Percentiles rank a stretch among this genome's conserved stretches.
Evolutionary conservation across 495 filamentous ascomycete species (phyloP).

Genomic region (Penicillium pulvis): DNA sequence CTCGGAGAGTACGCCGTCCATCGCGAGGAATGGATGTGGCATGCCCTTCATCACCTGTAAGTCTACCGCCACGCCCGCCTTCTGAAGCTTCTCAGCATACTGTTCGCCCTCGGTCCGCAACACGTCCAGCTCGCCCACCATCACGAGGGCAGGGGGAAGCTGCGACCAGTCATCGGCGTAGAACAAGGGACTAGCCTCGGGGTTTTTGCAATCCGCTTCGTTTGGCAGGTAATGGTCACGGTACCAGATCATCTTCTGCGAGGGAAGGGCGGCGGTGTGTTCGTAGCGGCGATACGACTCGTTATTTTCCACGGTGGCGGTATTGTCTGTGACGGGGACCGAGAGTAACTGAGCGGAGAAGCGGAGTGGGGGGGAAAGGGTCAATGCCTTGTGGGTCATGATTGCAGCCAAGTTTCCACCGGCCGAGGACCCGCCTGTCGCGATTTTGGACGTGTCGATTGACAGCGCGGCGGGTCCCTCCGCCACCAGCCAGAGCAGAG

Average conservation of each 20-base stretch:
- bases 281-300: constrained; percentile 52
- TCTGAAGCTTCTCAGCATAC: constrained; percentile 48
- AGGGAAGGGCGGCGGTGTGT: constrained; percentile 51
- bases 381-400: constrained; percentile 56
- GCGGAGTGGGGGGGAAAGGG: constrained; percentile 41
- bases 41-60: constrained; percentile 60
- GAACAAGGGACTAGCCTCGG: constrained; percentile 57
- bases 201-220: constrained; percentile 42
- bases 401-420: constrained; percentile 57
- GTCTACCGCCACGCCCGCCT: constrained; percentile 56
- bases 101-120: constrained; percentile 54
- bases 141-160: constrained; percentile 52
- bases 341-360: constrained; percentile 56
- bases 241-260: constrained; percentile 62
- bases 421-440: constrained; percentile 58
- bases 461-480: constrained; percentile 40
- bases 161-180: constrained; percentile 50
- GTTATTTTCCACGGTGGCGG: constrained; percentile 46
- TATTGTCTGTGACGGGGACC: constrained; percentile 62
- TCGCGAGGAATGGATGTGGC: constrained; percentile 64
- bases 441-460: constrained; percentile 48
- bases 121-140: constrained; percentile 60
- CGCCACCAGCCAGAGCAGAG: constrained; percentile 53
- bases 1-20: constrained; percentile 57
- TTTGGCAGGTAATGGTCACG: constrained; percentile 58